Conservation (phyloP, 2,329 filamentous ascomycete genomes). For the Chaetomium sp. region DNA sequence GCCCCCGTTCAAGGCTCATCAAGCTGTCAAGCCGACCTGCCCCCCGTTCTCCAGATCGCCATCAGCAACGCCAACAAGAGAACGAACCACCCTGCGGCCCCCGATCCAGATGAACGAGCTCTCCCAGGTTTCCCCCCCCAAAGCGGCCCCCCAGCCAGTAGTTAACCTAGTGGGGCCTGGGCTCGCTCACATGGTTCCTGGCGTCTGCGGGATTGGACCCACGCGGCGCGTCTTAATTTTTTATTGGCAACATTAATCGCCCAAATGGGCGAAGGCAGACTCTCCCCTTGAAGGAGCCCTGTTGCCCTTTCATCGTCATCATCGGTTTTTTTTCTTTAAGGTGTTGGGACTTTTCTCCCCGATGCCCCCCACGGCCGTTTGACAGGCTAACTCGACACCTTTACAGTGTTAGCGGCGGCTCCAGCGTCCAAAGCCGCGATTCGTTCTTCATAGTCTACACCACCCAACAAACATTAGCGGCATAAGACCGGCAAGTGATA, state of each 20-base stretch:
- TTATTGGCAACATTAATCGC: neutral
- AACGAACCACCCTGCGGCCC: too few relatives aligned
- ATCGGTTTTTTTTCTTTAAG: neutral
- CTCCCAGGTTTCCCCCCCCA: too few relatives aligned
- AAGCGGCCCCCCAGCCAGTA: neutral
- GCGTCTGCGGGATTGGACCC: slow-evolving; percentile 1
- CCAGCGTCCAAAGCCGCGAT: neutral
- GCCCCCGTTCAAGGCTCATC: neutral
- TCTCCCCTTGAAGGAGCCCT: neutral
- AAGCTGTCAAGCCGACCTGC: neutral
- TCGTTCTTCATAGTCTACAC: neutral
- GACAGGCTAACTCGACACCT: neutral
- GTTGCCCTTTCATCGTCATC: too few relatives aligned
- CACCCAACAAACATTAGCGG: neutral
- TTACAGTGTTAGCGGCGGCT: neutral
- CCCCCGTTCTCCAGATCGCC: neutral
- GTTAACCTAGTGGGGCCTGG: neutral
- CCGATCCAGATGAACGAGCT: too few relatives aligned
- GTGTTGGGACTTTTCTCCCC: neutral
- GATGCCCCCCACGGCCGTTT: neutral
- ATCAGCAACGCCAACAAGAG: neutral
- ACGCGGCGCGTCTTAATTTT: neutral
- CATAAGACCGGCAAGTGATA: too few relatives aligned
- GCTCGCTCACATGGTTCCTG: slow-evolving; percentile 1
- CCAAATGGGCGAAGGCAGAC: neutral